Evolutionary conservation across 1,284 basidiomycete genomes (phyloP), one percentile per base, ranked within the genome.

Genomic region (Cutaneotrichosporon spelunceum): DNA sequence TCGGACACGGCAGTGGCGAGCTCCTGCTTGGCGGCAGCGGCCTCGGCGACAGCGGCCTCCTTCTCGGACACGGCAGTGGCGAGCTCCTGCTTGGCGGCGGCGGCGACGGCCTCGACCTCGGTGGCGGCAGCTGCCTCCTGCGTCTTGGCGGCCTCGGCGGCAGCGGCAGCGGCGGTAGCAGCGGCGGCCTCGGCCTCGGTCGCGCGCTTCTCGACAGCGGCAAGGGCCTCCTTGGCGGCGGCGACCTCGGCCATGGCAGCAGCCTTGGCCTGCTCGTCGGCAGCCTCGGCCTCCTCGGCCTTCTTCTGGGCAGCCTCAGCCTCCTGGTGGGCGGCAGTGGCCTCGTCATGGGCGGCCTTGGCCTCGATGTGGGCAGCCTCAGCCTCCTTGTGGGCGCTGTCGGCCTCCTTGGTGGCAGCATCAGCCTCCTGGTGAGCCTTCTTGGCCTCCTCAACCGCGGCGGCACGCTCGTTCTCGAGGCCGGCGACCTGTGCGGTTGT

Each of bases 381-480:
- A 21, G 33, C 52, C 33, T 39, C 34, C 52, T 53, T 36, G 34
- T 53, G 23, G 23, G 33, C 52, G 3, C 19, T 13, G 30, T 53
- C 50, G n/a, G 33, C 52, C 50, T 33, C 33, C 21, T 53, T 36
- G 50, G n/a, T 29, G 14, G 50, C 50, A n/a, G 50, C 50, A 9
- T 33, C 30, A 10, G 30, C 30, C 33, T 33, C 50, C 34, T 53
- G 33, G 52, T 36, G 29, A 4, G 52, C 34, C 23, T 26, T 36
- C 33, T 36, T 34, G 7, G 52, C 52, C 23, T 53, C 52, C 34
- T 53, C 52, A 8, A 53, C 23, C 11, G 52, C 52, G 13, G 52
- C 52, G n/a, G 52, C 34, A 14, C 52, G 52, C 23, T 53, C 52
- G 21, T 53, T 24, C 52, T 53, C 52, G 33, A 53, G 21, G 14